A percentile compares a stretch with the other conserved stretches of the same genome.
These are phyloP conservation scores for Exophiala sp. DNA, from an alignment of 2,329 filamentous ascomycete genomes.

Conservation along the genomic window DNA sequence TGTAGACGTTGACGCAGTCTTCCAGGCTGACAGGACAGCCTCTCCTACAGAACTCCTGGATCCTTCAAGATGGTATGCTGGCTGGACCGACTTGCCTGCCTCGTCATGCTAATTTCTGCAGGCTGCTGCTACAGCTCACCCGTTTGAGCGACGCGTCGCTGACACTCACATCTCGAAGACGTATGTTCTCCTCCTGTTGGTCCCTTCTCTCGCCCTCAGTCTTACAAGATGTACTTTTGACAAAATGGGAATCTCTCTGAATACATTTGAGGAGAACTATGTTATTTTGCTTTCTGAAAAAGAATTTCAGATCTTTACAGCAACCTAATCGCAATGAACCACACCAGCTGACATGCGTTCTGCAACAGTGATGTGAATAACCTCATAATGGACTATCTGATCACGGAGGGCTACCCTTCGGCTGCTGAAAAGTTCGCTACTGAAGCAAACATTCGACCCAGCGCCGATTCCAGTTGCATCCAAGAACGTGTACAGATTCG, in stretches of 20 bases:
- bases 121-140: conserved; percentile 30
- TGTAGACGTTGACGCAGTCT: background rate
- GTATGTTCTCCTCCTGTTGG: conserved; percentile 53
- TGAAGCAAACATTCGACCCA: conserved; percentile 81
- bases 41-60: background rate
- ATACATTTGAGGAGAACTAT: conserved; percentile 78
- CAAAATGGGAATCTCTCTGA: conserved; percentile 99
- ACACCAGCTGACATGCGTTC: conserved; percentile 28
- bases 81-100: background rate
- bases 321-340: background rate
- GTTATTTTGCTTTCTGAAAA: conserved; percentile 74
- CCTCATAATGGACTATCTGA: conserved; percentile 93
- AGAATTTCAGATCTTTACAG: conserved; percentile 2
- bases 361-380: conserved; percentile 81
- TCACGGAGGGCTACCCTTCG: conserved; percentile 89
- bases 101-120: conserved; percentile 3
- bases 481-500: conserved; percentile 76
- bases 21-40: background rate
- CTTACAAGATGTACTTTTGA: conserved; percentile 72
- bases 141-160: conserved; percentile 77
- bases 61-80: background rate
- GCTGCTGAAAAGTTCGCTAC: conserved; percentile 90
- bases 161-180: conserved; percentile 84
- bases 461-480: conserved; percentile 70
- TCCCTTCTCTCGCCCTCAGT: conserved; percentile 40